These are phyloP conservation scores for Brasenia schreberi DNA, from an alignment of 164 flowering plant genomes.

Conservation along the genomic window DNA sequence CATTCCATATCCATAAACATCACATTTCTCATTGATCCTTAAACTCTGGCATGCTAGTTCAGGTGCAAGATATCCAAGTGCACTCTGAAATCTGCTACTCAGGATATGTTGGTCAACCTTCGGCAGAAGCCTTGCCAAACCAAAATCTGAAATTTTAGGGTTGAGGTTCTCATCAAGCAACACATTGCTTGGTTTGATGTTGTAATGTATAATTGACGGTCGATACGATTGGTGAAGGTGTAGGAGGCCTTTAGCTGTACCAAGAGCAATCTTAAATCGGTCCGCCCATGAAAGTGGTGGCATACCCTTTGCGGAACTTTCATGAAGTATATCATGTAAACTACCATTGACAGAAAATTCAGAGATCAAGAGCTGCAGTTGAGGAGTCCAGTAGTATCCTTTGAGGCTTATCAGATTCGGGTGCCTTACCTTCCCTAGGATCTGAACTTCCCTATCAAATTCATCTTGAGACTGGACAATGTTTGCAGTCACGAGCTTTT, in stretches of 20 bases:
- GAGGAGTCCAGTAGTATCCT: slow-evolving; percentile 67
- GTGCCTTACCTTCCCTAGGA: slow-evolving; percentile 66
- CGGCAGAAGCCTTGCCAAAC: slow-evolving; percentile 60
- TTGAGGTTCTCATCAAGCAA: slow-evolving; percentile 64
- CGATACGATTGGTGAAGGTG: slow-evolving; percentile 68
- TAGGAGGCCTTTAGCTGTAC: slow-evolving; percentile 83
- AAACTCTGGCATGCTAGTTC: slow-evolving; percentile 85
- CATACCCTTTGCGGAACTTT: slow-evolving; percentile 14
- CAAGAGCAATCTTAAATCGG: slow-evolving; percentile 61
- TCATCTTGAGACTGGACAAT: slow-evolving; percentile 58
- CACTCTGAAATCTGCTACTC: slow-evolving; percentile 16
- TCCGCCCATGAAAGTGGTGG: slow-evolving; percentile 62
- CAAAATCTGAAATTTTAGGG: slow-evolving; percentile 72
- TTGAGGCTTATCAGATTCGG: slow-evolving; percentile 46
- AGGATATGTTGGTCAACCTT: slow-evolving; percentile 56
- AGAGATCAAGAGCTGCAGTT: slow-evolving; percentile 63
- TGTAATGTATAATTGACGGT: slow-evolving; percentile 82
- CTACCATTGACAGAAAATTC: slow-evolving; percentile 70
- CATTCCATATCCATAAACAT: slow-evolving; percentile 70
- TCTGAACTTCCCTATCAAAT: slow-evolving; percentile 72
- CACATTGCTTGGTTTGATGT: slow-evolving; percentile 80
- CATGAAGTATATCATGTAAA: slow-evolving; percentile 40
- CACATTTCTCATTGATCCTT: slow-evolving; percentile 85
- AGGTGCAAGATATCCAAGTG: slow-evolving; percentile 90
- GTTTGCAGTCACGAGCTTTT: slow-evolving; percentile 50